Evolutionary conservation across 2,329 filamentous ascomycete genomes (phyloP).

Genomic region (Rutstroemia sydowiana): DNA sequence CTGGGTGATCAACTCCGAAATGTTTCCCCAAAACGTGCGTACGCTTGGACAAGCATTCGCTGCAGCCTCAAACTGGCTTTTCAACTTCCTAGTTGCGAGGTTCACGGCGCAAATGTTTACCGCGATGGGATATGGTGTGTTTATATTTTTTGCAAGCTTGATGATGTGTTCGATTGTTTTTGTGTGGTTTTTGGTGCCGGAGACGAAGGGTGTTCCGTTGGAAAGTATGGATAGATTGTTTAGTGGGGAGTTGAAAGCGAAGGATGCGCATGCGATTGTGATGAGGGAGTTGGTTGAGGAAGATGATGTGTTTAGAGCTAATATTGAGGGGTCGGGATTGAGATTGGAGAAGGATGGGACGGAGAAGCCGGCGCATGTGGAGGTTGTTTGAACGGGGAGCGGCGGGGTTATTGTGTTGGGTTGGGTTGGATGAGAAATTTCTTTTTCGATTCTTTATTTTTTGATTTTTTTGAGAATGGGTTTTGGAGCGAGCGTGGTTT

Average conservation of each 20-base stretch:
- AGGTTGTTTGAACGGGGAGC: background rate
- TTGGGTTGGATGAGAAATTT: background rate
- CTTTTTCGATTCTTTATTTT: background rate
- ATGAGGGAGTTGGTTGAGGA: constrained; percentile 22
- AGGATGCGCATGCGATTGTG: constrained; percentile 22
- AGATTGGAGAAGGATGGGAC: constrained; percentile 14
- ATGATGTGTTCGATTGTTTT: constrained; percentile 53
- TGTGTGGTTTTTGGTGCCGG: constrained; percentile 55
- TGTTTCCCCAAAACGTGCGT: constrained; percentile 48
- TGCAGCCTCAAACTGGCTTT: constrained; percentile 60
- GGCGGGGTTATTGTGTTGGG: too few relatives aligned
- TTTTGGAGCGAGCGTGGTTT: background rate
- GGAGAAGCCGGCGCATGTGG: constrained; percentile 13
- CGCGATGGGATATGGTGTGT: constrained; percentile 54
- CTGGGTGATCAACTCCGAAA: constrained; percentile 26
- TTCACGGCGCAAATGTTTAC: constrained; percentile 61
- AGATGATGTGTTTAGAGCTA: constrained; percentile 19
- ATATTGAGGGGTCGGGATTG: constrained; percentile 6
- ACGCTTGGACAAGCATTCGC: constrained; percentile 66
- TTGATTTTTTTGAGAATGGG: background rate
- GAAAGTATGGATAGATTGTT: constrained; percentile 61
- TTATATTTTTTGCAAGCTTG: constrained; percentile 60
- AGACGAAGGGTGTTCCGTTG: constrained; percentile 59
- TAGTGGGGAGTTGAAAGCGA: constrained; percentile 24
- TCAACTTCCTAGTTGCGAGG: constrained; percentile 60